Evolutionary conservation across 1,284 basidiomycete genomes (phyloP).

Genomic region (Ceratobasidium sp.): DNA sequence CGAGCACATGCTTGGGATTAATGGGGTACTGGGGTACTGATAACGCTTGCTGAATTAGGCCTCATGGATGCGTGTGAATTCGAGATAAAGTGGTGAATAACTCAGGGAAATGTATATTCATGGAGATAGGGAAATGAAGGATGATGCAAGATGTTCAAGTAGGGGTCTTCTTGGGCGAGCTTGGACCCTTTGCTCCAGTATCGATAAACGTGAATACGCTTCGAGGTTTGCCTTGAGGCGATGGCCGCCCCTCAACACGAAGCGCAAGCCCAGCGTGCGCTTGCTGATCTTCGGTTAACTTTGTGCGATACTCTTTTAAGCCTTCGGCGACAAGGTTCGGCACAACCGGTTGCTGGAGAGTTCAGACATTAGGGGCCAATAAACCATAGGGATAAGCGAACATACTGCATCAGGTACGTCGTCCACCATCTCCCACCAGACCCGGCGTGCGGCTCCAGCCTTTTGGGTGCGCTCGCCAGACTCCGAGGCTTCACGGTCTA

Average conservation of each 20-base stretch:
- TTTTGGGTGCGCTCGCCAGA: slow-evolving; percentile 4
- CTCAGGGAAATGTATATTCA: slow-evolving; percentile 35
- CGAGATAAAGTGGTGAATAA: neutral
- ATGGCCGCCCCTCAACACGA: slow-evolving; percentile 1
- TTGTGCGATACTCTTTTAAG: neutral
- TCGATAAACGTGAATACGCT: slow-evolving; percentile 40
- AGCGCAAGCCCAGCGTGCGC: slow-evolving; percentile 19
- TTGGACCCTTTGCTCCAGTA: slow-evolving; percentile 18
- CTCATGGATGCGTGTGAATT: slow-evolving; percentile 21
- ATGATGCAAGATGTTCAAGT: neutral
- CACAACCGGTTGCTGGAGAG: neutral
- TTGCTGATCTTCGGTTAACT: slow-evolving; percentile 7
- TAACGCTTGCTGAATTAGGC: slow-evolving; percentile 8
- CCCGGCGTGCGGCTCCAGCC: slow-evolving; percentile 27
- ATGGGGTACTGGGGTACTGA: slow-evolving; percentile 21
- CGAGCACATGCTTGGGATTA: neutral
- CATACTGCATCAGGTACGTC: slow-evolving; percentile 22
- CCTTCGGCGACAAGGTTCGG: slow-evolving; percentile 8
- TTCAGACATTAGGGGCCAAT: neutral
- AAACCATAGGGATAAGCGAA: neutral
- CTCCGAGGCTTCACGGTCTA: slow-evolving; percentile 11
- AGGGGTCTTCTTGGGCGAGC: slow-evolving; percentile 11
- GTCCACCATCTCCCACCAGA: slow-evolving; percentile 41
- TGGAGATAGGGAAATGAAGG: neutral
- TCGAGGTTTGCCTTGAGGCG: slow-evolving; percentile 34